Evolutionary conservation across 306 rosid species (phyloP), one percentile per base, ranked within the genome.

Genomic region (Vigna mungo): DNA sequence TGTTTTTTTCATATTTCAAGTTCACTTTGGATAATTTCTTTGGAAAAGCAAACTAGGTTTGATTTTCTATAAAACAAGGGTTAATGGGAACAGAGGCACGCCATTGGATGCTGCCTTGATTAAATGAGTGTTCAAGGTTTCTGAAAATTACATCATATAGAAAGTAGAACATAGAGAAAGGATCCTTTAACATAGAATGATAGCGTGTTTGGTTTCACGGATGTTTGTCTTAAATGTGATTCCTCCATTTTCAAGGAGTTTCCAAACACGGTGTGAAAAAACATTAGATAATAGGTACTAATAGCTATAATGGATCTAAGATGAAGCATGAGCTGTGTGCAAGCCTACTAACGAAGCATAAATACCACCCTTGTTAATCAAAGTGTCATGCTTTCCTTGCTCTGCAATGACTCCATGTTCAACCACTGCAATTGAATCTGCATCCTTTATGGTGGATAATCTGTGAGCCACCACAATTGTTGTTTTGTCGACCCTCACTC

Each of bases 381-480:
- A 80, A 47, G 61, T 71, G 9, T 88, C 88, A 80, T 88, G 96
- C 54, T 83, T 84, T 72, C 97, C 97, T 67, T 88, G 82, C 85
- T 92, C 97, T 14, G 85, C 90, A 15, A 90, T 80, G 6, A 80
- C 86, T 13, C 97, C 93, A 59, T 90, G 86, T 37, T 88, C 83
- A 12, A 92, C 82, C 71, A 92, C 90, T 1, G 87, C 97, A 14
- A 90, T 92, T 41, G 79, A 34, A 83, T 92, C 87, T 2, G 92
- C 97, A 54, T 60, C 83, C 61, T 80, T 92, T 5, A 90, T 84
- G 15, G 93, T 88, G 16, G 93, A 84, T 67, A 92, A 72, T 73
- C 95, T 82, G 21, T 90, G 97, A 4, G 97, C 93, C 43, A 92
- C 90, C 34, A 90, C 86, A 6, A 92, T 72, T 3, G 93, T 88